A percentile compares a stretch with the other conserved stretches of the same genome.
Conservation (phyloP, 192 early-diverging fungal genomes). For the Martensiomyces pterosporus region DNA sequence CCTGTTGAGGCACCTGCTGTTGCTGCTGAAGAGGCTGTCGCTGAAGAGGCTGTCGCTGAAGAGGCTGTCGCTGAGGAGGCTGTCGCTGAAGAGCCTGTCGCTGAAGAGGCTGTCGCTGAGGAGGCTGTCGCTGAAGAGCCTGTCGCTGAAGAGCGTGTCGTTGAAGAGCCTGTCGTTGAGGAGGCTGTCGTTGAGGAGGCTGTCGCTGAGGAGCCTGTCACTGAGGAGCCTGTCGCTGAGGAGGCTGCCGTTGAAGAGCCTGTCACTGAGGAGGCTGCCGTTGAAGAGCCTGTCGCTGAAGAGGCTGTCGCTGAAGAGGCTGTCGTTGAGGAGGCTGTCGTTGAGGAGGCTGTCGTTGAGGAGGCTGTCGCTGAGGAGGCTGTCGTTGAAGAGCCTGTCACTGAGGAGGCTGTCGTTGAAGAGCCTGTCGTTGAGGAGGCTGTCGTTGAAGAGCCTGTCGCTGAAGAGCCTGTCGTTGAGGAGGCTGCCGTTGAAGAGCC, state of each 20-base stretch:
- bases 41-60: conserved; percentile 2
- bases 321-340: background rate
- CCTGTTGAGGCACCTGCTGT: too few species aligned
- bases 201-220: background rate
- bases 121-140: background rate
- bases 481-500: background rate
- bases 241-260: background rate
- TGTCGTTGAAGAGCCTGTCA: background rate
- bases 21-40: too few species aligned
- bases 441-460: background rate
- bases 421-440: background rate
- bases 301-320: background rate
- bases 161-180: conserved; percentile 1
- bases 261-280: background rate
- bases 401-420: background rate
- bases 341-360: background rate
- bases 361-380: background rate
- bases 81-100: background rate
- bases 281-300: conserved; percentile 1
- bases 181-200: conserved; percentile 1
- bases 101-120: background rate
- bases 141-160: background rate
- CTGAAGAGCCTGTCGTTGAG: background rate
- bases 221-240: conserved; percentile 1
- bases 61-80: background rate